Evolutionary conservation across 306 rosid species (phyloP), one percentile per base, ranked within the genome.

Genomic region (Styphnolobium japonicum): DNA sequence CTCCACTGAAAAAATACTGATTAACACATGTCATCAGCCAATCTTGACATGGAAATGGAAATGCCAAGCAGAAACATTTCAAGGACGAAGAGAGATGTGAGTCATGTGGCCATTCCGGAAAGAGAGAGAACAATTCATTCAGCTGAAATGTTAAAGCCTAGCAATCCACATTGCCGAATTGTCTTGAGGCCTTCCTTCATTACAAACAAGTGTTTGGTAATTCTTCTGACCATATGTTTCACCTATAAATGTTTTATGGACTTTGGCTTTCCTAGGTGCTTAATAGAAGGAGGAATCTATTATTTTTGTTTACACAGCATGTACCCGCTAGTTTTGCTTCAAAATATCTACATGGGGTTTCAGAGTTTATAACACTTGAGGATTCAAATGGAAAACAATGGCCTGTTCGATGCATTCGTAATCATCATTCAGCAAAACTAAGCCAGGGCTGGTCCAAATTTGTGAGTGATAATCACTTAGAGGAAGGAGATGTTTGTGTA

Each of bases 121-220:
- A 58, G 56, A 10, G 43, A 22, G 77, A 36, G 77, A 34, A 60
- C 65, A 34, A 6, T 40, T 56, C 68, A 16, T 39, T 62, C 42
- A 14, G 57, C 57, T 8, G 40, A 39, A 3, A 22, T 15, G 27
- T 73, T 56, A 34, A 73, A 42, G 29, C 55, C 68, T 39, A 45
- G 22, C n/a, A 56, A 73, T 57, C 79, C 79, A 37, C 36, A 21
- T 57, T 73, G 68, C 68, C n/a, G 19, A 21, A 43, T 71, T 34
- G 16, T 71, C 65, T 31, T 71, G 77, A 71, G 11, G 16, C 77
- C 33, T 11, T 51, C 77, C 48, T 53, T 33, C 57, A 19, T 71
- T 16, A 5, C 42, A 14, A 27, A 27, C 39, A 52, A 0, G 33
- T 8, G 29, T 52, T 71, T 71, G 77, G 77, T 71, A 10, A 71